These are phyloP conservation scores for Cercospora canescens DNA, from an alignment of 2,329 filamentous ascomycete genomes.

Conservation along the genomic window DNA sequence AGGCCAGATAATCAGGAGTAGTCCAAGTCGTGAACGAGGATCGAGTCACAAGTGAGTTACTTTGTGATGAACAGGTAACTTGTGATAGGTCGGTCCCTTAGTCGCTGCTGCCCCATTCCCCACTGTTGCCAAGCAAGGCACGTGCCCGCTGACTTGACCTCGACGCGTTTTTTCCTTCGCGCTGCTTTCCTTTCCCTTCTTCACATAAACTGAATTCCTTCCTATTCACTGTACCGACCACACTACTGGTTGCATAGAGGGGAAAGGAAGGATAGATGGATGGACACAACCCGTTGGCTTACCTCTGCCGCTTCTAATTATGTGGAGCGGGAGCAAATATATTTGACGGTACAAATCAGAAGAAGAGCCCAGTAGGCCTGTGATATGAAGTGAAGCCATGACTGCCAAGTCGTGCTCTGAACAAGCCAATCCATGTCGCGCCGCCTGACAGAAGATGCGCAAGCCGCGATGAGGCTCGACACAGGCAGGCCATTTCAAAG, in stretches of 20 bases:
- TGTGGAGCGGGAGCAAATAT: conserved; percentile 50
- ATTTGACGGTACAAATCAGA: conserved; percentile 43
- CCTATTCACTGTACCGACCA: conserved; percentile 68
- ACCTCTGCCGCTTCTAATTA: conserved; percentile 54
- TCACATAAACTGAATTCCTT: conserved; percentile 45
- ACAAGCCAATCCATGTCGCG: no score
- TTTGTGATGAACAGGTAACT: not conserved
- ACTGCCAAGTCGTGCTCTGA: no score
- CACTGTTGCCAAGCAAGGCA: conserved; percentile 8
- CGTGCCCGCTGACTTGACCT: not conserved
- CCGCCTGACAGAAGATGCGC: not conserved
- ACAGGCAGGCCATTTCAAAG: not conserved
- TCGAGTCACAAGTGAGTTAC: conserved; percentile 5
- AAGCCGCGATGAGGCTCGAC: not conserved
- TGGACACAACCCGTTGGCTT: conserved; percentile 53
- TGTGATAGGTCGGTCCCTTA: conserved; percentile 10
- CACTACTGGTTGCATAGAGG: conserved; percentile 59
- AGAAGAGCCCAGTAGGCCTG: not conserved
- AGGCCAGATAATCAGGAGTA: not conserved
- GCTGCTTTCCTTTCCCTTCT: conserved; percentile 29
- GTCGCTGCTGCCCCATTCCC: not conserved
- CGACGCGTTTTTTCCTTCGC: conserved; percentile 23
- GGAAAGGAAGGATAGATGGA: conserved; percentile 68
- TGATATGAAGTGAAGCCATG: not conserved
- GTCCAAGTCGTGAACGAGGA: not conserved